Evolutionary conservation across 2,329 filamentous ascomycete genomes (phyloP), one percentile per base, ranked within the genome.

Genomic region (Chaetomium sp.): DNA sequence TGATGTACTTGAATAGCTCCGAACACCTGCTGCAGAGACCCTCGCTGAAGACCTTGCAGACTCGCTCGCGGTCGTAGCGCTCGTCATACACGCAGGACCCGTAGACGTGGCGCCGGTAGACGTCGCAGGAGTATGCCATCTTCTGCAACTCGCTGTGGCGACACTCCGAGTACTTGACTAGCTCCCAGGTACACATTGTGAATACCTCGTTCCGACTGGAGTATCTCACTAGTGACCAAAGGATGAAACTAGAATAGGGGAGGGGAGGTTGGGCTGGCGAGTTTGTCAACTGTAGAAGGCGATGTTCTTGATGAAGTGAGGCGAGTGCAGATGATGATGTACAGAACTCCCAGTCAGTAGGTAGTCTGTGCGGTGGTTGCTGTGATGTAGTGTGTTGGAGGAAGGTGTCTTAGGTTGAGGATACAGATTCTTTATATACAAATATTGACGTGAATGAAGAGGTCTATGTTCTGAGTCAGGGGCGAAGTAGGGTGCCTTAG

Each of bases 171-270:
- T 9, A 25, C 50, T 27, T 55, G 58, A 56, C n/a, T 4, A 45
- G 12, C 54, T 67, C 62, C 65, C 65, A 67, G 23, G 23, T 16
- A 50, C 65, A 67, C 65, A 67, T 67, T 1, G 16, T 59, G 65
- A 57, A 12, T 19, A 38, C 4, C 10, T 12, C 38, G 47, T 4
- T 33, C 31, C 27, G 23, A 9, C 5, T 27, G 16, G 38, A n/a
- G 16, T n/a, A 7, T 42, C 38, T 42, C 7, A 16, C 38, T 42
- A 16, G 38, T 42, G 5, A 5, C 38, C 16, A 5, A 6, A 42
- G 16, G 16, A n/a, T n/a, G 38, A 16, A n/a, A 16, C 38, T 19
- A 42, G 38, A 19, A 19, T 42, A 19, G 1, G 38, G 13, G 13
- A 38, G 35, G 10, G 4, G 38, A 19, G 16, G 38, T 42, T 6